Base-by-base conservation (phyloP, 2,329 filamentous ascomycete species). In the Aspergillus cejpii region DNA sequence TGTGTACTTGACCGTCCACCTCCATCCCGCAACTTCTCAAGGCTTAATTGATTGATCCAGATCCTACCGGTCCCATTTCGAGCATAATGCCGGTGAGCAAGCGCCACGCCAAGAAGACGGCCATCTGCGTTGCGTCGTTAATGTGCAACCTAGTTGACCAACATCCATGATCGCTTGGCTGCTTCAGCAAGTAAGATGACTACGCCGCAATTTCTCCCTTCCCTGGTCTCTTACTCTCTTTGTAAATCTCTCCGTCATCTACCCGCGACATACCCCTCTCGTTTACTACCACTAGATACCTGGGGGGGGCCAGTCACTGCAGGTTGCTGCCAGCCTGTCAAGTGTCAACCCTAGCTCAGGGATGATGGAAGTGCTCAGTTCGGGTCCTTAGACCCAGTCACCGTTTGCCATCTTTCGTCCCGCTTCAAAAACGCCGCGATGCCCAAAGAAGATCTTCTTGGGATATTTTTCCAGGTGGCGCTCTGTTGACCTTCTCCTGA, bases 101-200 rank as follows among this genome's bases (percentile, higher is more conserved):
- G 59, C 60, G 59, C 61, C 55, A 52, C 49, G 61, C 62, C 59
- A 64, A 64, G 62, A 47, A 20, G 49, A 51, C 55, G 45, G 50
- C 51, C 54, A 48, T 51, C 51, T 47, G 48, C 39, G 34, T 8
- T 53, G 54, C 50, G 48, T 54, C 39, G 41, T 51, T 42, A n/a
- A 43, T 52, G 39, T 50, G 42, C 31, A 34, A 34, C 31, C 15
- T 34, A 34, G 15, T 34, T 19, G 15, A 50, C 43, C 39, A 39
- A 37, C 41, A 36, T 41, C 49, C 46, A 42, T 33, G 34, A 28
- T 28, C 15, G 17, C 27, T 37, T 40, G 40, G 45, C n/a, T 37
- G 37, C 34, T 17, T 47, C 48, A 41, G 39, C 15, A 44, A 45
- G 51, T 52, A 55, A 37, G 28, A 42, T 53, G 51, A 55, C 53